Evolutionary conservation across 768 basidiomycete species (phyloP), one percentile per base, ranked within the genome.

Genomic region (Lactarius evosmus): DNA sequence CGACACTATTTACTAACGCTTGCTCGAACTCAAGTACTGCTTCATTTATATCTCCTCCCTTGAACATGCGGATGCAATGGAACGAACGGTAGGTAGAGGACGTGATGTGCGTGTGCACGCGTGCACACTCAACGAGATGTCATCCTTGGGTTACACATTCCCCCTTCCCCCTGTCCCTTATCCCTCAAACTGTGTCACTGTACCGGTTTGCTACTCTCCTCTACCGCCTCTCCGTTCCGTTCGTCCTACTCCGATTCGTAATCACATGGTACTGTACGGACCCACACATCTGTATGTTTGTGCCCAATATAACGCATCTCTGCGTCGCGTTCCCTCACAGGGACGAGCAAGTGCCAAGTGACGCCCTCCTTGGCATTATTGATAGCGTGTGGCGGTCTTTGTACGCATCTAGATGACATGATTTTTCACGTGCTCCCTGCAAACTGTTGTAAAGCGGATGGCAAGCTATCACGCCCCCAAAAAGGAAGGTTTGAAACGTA

Each of bases 261-360:
- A 14, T 16, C 25, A 46, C 44, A 46, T 38, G 38, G 16, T 60
- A 49, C 52, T 67, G 64, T 64, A 67, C 36, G 56, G 62, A 36
- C 58, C 38, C 54, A 50, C 36, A 25, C 30, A 51, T 56, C 52
- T 65, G 63, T 65, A 60, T 65, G 63, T 64, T 34, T 64, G 46
- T 60, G 63, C 40, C 38, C 36, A 60, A 60, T 56, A 40, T 46
- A 41, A 16, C 58, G n/a, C 59, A 25, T 16, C 57, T 54, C 40
- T 29, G 14, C 9, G 49, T 53, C 60, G 49, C 17, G 34, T 17
- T 52, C 22, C 19, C 51, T 17, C 36, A 34, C 41, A 11, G 22
- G 14, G 52, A 46, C 30, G 38, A 41, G 51, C 51, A 30, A 29
- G 11, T 44, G 40, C n/a, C 41, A 22, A 44, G n/a, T 44, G 44